Conservation (phyloP, 768 basidiomycete genomes). For the Austroboletus festivus region DNA sequence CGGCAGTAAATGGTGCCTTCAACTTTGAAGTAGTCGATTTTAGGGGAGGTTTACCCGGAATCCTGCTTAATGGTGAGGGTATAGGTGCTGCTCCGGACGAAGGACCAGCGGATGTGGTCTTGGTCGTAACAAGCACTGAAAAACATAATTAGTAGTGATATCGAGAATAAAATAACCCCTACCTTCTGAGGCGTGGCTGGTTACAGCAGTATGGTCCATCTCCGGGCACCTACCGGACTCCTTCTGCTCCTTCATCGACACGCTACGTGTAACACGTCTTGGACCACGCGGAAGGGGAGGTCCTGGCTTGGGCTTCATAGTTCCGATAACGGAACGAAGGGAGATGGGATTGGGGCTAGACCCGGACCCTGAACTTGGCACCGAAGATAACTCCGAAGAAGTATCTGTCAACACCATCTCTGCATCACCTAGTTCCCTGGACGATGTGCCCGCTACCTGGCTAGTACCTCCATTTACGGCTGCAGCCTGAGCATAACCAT, state of each 20-base stretch:
- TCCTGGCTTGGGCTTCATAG: constrained; percentile 19
- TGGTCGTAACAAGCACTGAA: background rate
- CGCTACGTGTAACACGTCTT: constrained; percentile 28
- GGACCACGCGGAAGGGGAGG: constrained; percentile 8
- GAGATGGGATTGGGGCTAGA: background rate
- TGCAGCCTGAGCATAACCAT: background rate
- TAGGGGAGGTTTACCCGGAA: constrained; percentile 6
- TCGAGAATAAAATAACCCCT: background rate
- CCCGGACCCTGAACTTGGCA: background rate
- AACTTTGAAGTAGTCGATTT: constrained; percentile 9
- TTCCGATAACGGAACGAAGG: constrained; percentile 1
- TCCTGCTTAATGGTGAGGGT: background rate
- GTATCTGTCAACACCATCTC: background rate
- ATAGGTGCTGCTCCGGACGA: background rate
- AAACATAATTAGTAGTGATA: constrained; percentile 3
- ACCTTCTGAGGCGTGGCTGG: constrained; percentile 1
- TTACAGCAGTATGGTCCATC: background rate
- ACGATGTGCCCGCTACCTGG: background rate
- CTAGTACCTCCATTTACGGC: background rate
- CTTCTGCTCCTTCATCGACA: constrained; percentile 25
- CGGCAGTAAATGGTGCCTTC: constrained; percentile 1
- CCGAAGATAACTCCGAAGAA: background rate
- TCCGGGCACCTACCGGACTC: constrained; percentile 2
- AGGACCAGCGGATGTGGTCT: background rate
- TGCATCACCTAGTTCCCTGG: background rate